Evolutionary conservation across 2,329 filamentous ascomycete genomes (phyloP).

Genomic region (Trichophyton verrucosum): DNA sequence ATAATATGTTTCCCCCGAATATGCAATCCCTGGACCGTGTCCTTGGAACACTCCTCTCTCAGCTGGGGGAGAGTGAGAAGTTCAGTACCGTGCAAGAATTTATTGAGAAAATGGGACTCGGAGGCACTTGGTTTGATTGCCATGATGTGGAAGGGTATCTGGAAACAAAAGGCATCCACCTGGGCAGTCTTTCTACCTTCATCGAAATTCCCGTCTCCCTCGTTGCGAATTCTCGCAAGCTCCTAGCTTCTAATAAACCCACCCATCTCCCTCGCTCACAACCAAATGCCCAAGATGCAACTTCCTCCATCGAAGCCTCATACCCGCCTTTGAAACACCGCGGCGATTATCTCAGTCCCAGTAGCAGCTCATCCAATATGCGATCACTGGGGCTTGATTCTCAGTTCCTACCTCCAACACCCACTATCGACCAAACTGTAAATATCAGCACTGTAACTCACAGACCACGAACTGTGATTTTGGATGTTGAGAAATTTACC

Average conservation of each 20-base stretch:
- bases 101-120: constrained; percentile 45
- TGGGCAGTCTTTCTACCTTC: constrained; percentile 21
- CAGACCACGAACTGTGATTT: constrained; percentile 6
- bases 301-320: background rate
- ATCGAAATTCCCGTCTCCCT: constrained; percentile 16
- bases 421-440: background rate
- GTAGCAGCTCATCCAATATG: background rate
- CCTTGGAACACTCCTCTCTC: constrained; percentile 15
- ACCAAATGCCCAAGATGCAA: background rate
- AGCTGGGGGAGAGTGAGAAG: constrained; percentile 3
- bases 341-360: background rate
- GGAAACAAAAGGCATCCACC: constrained; percentile 28
- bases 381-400: constrained; percentile 2
- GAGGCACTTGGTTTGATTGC: constrained; percentile 64
- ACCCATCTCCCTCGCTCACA: background rate
- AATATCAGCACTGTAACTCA: background rate
- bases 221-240: background rate
- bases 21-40: constrained; percentile 19
- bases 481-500: constrained; percentile 21
- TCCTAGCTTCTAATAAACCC: background rate
- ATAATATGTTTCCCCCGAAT: constrained; percentile 23
- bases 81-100: constrained; percentile 18
- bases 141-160: constrained; percentile 68
- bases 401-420: background rate
- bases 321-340: background rate